Base-by-base conservation (phyloP, 179 eudicot species). In the Corrigiola litoralis region DNA sequence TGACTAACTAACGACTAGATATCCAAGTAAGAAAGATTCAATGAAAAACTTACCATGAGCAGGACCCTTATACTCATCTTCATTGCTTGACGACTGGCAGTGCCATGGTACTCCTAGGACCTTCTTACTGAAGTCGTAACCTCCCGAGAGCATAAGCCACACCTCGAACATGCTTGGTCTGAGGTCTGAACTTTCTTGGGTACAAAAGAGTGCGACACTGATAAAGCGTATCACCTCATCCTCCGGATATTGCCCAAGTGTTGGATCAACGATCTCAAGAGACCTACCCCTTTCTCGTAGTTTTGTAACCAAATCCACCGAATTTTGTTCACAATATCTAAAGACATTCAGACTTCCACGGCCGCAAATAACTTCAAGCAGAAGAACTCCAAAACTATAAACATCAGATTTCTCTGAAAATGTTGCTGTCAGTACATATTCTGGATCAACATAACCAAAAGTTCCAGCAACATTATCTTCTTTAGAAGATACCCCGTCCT, bases 401-500 rank as follows among this genome's bases (percentile, higher is more conserved):
- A 90, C 95, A 63, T 90, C 92, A 7, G 92, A 88, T 48, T 88
- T 84, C 55, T 88, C 92, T 0, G 97, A 85, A 63, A 90, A 70
- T 6, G 88, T 87, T 13, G 92, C 97, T 24, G 85, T 85, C 5
- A 90, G 64, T 0, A 92, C 95, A 70, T 90, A 90, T 56, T 90
- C 97, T 0, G 97, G 95, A 1, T 95, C 89, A 14, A 90, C 95
- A 78, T 88, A 90, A 0, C 97, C 97, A 95, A 88, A 79, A 8
- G 97, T 90, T 29, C 95, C 97, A 0, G 97, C 95, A 20, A 88
- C 97, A 61, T 83, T 74, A 3, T 95, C 88, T 73, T 95, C 88
- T 82, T 85, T 53, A 77, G 88, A 95, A 0, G 92, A 77, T 58
- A 85, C 65, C 21, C 79, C 80, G 58, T 76, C 80, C 0, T 80